Base-by-base conservation (phyloP, 768 basidiomycete species). In the Tulasnella sp. region DNA sequence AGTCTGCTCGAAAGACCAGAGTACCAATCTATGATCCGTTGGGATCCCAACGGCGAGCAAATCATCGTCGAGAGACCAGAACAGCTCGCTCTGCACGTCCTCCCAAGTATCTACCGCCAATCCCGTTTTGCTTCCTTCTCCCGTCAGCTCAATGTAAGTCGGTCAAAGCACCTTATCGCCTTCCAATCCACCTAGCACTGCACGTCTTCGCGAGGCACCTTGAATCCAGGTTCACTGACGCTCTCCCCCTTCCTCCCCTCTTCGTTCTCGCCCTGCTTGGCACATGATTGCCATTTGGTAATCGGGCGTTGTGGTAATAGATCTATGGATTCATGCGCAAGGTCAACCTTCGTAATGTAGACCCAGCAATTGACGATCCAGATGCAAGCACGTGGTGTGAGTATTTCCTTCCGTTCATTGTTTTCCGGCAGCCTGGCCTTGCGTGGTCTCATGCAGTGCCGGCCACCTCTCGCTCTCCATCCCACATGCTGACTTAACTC, bases 291-390 rank as follows among this genome's bases (percentile, higher is more conserved):
- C 52, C 52, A 59, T 59, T 59, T 59, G 52, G 19, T 59, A 59
- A 59, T 59, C 22, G 5, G 72, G 71, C 35, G 71, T 52, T 41
- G 59, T 72, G 63, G n/a, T 47, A 8, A 72, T 77, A 96, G 94
- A 97, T 97, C 82, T 97, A 97, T 83, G 95, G 94, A 76, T 97
- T 95, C 84, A 95, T 95, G 92, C 93, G 94, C 82, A 95, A 96
- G 81, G 92, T 96, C 79, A 95, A 95, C 83, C 85, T 95, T 77
- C 90, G 92, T 79, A 94, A 95, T 82, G 90, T 95, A 80, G 94
- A 95, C 83, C 91, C 92, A 75, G 92, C 91, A 75, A 95, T 95
- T 76, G 91, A 92, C 82, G 94, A 96, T 82, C 94, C 94, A 75
- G 94, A 97, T 82, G 94, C 94, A 16, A 94, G 92, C 80, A 95